A percentile compares a stretch with the other conserved stretches of the same genome.
Evolutionary conservation across 352 stramenopile species (phyloP).

Genomic region (Phytophthora pinifolia): DNA sequence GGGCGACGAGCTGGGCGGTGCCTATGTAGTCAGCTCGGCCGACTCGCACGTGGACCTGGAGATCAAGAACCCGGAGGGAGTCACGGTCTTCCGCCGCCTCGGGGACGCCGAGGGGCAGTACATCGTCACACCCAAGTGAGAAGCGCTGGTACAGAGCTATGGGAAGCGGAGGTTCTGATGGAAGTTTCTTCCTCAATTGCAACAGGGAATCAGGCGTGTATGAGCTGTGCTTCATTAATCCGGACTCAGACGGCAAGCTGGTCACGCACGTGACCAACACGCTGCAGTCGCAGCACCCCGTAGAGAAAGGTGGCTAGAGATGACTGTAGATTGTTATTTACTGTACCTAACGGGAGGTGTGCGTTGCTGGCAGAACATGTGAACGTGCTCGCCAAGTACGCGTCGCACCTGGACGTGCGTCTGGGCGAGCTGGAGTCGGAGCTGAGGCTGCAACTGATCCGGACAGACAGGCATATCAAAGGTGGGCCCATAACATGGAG

Average conservation of each 20-base stretch:
- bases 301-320: conserved; percentile 55
- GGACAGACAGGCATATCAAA: conserved; percentile 76
- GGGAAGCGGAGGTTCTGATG: background rate
- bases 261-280: conserved; percentile 84
- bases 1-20: conserved; percentile 59
- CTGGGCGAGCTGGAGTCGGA: conserved; percentile 81
- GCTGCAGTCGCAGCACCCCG: conserved; percentile 76
- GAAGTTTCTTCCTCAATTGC: background rate
- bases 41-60: conserved; percentile 75
- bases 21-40: conserved; percentile 73
- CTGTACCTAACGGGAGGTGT: background rate
- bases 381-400: conserved; percentile 80
- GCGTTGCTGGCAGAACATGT: conserved; percentile 55
- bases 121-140: conserved; percentile 58
- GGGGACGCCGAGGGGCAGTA: conserved; percentile 77
- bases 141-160: background rate
- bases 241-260: conserved; percentile 68
- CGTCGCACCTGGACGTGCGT: conserved; percentile 75
- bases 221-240: conserved; percentile 79
- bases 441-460: conserved; percentile 72
- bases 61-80: conserved; percentile 67
- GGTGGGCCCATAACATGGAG: conserved; percentile 21
- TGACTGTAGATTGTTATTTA: background rate
- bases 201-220: conserved; percentile 52
- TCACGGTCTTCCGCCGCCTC: conserved; percentile 53